Percentiles rank a stretch among this genome's conserved stretches.
Evolutionary conservation across 2,329 filamentous ascomycete species (phyloP).

Genomic region (Aspergillus fumigatiaffinis): DNA sequence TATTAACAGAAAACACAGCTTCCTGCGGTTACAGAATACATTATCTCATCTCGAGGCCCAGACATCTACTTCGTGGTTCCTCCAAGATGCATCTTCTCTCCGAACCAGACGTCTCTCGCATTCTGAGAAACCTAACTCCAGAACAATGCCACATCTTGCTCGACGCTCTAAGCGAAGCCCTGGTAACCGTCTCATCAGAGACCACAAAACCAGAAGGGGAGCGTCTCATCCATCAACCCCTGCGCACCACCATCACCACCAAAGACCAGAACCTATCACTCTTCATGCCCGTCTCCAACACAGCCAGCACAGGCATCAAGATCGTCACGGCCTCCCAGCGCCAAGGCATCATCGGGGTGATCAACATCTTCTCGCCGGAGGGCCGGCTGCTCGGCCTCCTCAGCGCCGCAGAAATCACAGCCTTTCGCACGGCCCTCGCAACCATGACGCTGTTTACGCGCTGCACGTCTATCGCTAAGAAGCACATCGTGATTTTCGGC

Average conservation of each 20-base stretch:
- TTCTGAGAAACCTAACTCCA: slow-evolving; percentile 30
- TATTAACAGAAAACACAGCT: neutral
- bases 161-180: slow-evolving; percentile 29
- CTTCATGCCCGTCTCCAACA: slow-evolving; percentile 70
- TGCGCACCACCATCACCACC: slow-evolving; percentile 40
- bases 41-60: neutral
- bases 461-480: slow-evolving; percentile 22
- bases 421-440: slow-evolving; percentile 73
- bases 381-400: slow-evolving; percentile 65
- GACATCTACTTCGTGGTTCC: too few relatives aligned
- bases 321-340: slow-evolving; percentile 56
- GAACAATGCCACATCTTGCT: slow-evolving; percentile 35
- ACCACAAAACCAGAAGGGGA: slow-evolving; percentile 20
- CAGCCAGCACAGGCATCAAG: slow-evolving; percentile 65
- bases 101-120: slow-evolving; percentile 29
- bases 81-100: slow-evolving; percentile 32
- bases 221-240: slow-evolving; percentile 40
- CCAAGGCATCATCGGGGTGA: slow-evolving; percentile 56
- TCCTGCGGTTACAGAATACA: neutral
- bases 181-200: slow-evolving; percentile 31
- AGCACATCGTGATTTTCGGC: slow-evolving; percentile 46
- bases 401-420: slow-evolving; percentile 70
- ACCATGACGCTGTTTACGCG: slow-evolving; percentile 63
- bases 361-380: slow-evolving; percentile 63
- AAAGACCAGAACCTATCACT: slow-evolving; percentile 53